Conservation (phyloP, 164 flowering plant genomes). For the Pachysandra terminalis region DNA sequence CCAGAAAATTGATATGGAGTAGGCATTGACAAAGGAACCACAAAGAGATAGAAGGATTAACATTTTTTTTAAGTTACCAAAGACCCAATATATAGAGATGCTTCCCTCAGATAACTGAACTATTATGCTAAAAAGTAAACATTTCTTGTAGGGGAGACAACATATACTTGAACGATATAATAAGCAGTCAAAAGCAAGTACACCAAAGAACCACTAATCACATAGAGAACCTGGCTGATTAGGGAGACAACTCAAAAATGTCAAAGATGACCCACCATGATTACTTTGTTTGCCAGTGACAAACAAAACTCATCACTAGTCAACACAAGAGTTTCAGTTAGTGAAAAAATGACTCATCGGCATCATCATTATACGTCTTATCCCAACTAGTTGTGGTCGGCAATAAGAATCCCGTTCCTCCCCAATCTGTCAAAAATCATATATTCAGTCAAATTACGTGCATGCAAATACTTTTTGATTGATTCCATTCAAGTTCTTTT, state of each 20-base stretch:
- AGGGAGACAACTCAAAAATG: neutral
- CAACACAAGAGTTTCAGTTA: neutral
- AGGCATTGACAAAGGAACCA: neutral
- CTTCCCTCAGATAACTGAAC: neutral
- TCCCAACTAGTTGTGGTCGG: too few relatives aligned
- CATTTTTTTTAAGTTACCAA: neutral
- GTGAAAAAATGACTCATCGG: neutral
- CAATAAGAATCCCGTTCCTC: too few relatives aligned
- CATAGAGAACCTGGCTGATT: neutral
- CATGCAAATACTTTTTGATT: too few relatives aligned
- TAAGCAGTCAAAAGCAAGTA: neutral
- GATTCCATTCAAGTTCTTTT: too few relatives aligned
- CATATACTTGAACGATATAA: neutral
- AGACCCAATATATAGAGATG: neutral
- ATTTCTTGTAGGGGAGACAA: too few relatives aligned
- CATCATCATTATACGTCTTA: too few relatives aligned
- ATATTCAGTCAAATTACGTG: too few relatives aligned
- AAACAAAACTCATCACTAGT: neutral
- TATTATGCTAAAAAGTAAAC: neutral
- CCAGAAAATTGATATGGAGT: neutral
- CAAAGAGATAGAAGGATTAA: neutral
- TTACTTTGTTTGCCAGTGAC: neutral
- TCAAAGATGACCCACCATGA: neutral
- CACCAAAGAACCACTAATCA: neutral
- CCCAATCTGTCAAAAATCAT: too few relatives aligned